Conservation (phyloP, 768 basidiomycete genomes). For the Phlegmacium glaucopus region DNA sequence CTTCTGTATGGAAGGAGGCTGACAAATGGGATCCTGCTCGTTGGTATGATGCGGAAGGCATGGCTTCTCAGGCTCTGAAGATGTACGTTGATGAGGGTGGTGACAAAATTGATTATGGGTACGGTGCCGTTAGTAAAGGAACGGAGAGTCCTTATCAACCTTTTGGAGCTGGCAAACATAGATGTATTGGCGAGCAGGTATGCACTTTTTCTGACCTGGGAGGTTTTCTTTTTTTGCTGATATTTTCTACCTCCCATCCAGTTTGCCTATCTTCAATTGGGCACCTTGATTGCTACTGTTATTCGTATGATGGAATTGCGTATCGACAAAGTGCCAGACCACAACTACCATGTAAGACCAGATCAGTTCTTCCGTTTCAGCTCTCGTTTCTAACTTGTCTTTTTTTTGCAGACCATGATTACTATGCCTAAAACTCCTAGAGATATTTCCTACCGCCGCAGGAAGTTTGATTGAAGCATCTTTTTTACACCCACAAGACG, state of each 20-base stretch:
- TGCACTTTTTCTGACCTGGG: constrained; percentile 11
- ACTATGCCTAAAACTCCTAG: constrained; percentile 78
- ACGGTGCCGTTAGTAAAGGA: constrained; percentile 93
- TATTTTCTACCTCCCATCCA: constrained; percentile 24
- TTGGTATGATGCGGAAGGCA: constrained; percentile 84
- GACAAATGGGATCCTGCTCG: constrained; percentile 73
- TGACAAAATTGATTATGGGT: constrained; percentile 95
- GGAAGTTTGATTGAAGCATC: constrained; percentile 43
- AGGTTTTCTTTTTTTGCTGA: not conserved
- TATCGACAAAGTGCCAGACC: constrained; percentile 69
- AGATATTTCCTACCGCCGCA: constrained; percentile 62
- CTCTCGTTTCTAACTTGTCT: not conserved
- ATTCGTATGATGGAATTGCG: constrained; percentile 74
- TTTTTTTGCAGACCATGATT: constrained; percentile 77
- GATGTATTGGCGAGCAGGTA: constrained; percentile 91
- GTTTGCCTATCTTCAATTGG: constrained; percentile 95
- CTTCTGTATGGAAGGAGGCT: constrained; percentile 73
- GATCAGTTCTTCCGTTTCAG: not conserved
- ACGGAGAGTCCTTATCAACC: constrained; percentile 96
- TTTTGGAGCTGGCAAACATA: constrained; percentile 94
- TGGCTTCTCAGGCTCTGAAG: constrained; percentile 75
- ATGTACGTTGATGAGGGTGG: constrained; percentile 71
- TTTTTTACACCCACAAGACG: constrained; percentile 6
- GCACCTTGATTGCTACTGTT: constrained; percentile 75
- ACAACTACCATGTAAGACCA: constrained; percentile 84